Base-by-base conservation (phyloP, 2,329 filamentous ascomycete species). In the Arthrobotrys entomopaga region DNA sequence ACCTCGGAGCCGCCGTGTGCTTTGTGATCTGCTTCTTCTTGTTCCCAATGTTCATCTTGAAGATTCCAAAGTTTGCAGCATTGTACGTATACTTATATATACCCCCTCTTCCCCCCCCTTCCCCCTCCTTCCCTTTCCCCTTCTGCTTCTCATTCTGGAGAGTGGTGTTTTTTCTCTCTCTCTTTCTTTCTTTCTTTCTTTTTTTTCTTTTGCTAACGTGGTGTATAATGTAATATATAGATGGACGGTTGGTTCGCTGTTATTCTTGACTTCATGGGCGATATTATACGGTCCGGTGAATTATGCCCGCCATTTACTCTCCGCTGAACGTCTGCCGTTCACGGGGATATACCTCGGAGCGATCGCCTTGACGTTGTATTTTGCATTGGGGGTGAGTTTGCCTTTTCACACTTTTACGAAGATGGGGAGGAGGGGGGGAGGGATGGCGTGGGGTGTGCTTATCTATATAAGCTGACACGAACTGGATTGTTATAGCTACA, bases 271-370 rank as follows among this genome's bases (percentile, higher is more conserved):
- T 78, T 97, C 93, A 78, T 99, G 95, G 87, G 93, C 92, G 24
- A 92, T 94, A 78, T 87, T 98, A 83, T 96, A 97, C 91, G 95
- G 95, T 65, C 93, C 92, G 40, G 85, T 89, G 83, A 86, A 88
- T 78, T 99, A 98, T 82, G 82, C 89, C 75, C 89, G 89, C 79
- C 95, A 99, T 83, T 87, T 98, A 77, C 83, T 93, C 66, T 98
- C 94, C 66, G 88, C 90, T 63, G 86, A 92, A 79, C 88, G 95
- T 78, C 84, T 98, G 76, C 95, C 95, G 2, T 98, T 98, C 81
- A 97, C 94, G 29, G 91, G 90, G 50, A 91, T 92, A 74, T 98
- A 98, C 84, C 97, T 98, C 84, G 93, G 93, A 59, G 95, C 92
- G 76, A 97, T 98, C 80, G 87, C 85, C 52, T 83, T 98, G 80